Evolutionary conservation across 495 filamentous ascomycete genomes (phyloP), one percentile per base, ranked within the genome.

Genomic region (Extremus antarcticus): DNA sequence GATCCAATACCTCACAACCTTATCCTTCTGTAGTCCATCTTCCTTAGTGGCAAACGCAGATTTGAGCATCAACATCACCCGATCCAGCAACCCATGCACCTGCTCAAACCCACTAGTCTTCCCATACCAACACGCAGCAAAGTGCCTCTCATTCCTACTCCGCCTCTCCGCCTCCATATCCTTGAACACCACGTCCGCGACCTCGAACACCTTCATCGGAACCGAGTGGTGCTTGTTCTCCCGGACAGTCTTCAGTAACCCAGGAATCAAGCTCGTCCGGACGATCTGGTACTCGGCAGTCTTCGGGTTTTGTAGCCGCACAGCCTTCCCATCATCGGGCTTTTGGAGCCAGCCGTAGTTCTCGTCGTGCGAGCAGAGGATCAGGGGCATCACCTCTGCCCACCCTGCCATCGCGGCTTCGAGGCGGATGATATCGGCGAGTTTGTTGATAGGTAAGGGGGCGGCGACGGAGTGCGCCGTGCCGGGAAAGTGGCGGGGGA

Each of bases 261-360:
- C 92, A 0, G 92, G 92, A 0, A 97, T 71, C 17, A 99, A 71
- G 1, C 80, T 86, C 3, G 94, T 97, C 47, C 92, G 86, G 13
- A 95, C 94, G 57, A 99, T 82, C 69, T 99, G 92, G 71, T 96
- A 99, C 65, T 99, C 92, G 17, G 80, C 78, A 1, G 91, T 94
- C 75, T 97, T 97, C 50, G 92, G 92, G 71, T 99, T 99, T 53
- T 87, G 87, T 40, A 99, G 83, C 65, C 78, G 84, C 58, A 99
- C 83, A 4, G 88, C 89, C 0, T 84, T 90, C 20, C 73, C 82
- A 47, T 92, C 90, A 60, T 95, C 86, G 58, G 81, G 80, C 55
- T 91, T 86, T 71, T 97, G 95, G 38, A 99, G 76, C 88, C 89
- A 96, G 45, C 74, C 85, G 68, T 96, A 99, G 74, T 97, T 99